Conservation (phyloP, 352 stramenopile genomes). For the Globisporangium echinulatum region DNA sequence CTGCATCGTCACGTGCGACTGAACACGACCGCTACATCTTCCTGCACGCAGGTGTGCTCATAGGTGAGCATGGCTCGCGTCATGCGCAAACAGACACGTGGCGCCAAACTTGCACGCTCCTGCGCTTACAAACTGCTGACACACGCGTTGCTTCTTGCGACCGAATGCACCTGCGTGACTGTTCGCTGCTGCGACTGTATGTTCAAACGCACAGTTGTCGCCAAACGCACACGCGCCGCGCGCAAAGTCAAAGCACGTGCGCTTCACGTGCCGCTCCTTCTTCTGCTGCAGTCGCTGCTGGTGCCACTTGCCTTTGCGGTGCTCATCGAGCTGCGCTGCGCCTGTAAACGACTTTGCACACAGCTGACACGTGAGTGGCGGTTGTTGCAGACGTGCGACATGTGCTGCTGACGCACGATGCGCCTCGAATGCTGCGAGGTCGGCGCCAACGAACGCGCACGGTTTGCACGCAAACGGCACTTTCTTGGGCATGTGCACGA, state of each 20-base stretch:
- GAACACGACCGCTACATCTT: neutral
- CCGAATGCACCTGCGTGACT: constrained; percentile 32
- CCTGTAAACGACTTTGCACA: constrained; percentile 83
- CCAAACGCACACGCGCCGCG: constrained; percentile 60
- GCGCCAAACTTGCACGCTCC: constrained; percentile 67
- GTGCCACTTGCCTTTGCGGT: constrained; percentile 80
- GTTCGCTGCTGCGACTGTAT: constrained; percentile 23
- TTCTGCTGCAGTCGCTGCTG: constrained; percentile 63
- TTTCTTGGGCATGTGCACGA: constrained; percentile 58
- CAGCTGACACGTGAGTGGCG: constrained; percentile 37
- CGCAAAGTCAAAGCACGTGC: constrained; percentile 82
- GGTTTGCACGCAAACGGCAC: constrained; percentile 80
- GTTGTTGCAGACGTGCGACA: constrained; percentile 24
- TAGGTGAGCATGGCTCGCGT: constrained; percentile 6
- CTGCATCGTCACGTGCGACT: no score
- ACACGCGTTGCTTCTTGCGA: constrained; percentile 42
- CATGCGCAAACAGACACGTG: constrained; percentile 67
- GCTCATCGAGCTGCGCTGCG: constrained; percentile 59
- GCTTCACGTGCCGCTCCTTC: constrained; percentile 57
- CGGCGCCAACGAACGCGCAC: constrained; percentile 68
- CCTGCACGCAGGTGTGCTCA: neutral
- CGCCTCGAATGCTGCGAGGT: constrained; percentile 56
- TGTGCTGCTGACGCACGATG: constrained; percentile 49
- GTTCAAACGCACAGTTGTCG: constrained; percentile 65
- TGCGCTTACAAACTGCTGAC: constrained; percentile 36